phyloP scores from a whole-genome alignment of 2,329 filamentous ascomycete species.

The Paecilomyces formosus region DNA sequence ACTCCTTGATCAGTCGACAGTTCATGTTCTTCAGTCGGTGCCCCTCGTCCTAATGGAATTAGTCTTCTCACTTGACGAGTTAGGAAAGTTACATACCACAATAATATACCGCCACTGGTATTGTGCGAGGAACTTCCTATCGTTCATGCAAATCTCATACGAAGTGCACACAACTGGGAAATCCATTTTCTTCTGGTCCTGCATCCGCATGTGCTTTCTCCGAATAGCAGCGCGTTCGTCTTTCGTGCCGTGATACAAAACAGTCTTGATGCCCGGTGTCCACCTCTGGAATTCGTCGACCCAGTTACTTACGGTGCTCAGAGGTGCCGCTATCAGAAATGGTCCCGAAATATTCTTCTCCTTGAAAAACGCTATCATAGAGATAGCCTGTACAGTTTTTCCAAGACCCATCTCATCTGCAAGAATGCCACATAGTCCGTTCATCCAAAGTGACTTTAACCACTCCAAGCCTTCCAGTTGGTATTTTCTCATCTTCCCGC shows the following conservation, averaged over 20 bases:
- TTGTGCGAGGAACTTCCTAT: constrained; percentile 69
- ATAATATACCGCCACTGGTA: constrained; percentile 98
- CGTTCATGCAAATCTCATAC: constrained; percentile 92
- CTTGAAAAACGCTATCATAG: constrained; percentile 75
- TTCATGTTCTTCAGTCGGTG: constrained; percentile 97
- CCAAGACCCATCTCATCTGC: constrained; percentile 93
- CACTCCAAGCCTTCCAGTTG: constrained; percentile 92
- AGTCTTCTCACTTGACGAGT: constrained; percentile 11
- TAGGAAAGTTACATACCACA: constrained; percentile 50
- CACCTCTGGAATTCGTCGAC: constrained; percentile 87
- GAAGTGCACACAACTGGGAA: constrained; percentile 93
- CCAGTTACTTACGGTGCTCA: constrained; percentile 94
- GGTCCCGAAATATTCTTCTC: constrained; percentile 85
- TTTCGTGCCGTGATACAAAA: constrained; percentile 85
- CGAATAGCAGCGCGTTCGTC: constrained; percentile 71
- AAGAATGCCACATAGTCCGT: constrained; percentile 83
- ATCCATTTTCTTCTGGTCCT: constrained; percentile 58
- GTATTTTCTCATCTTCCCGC: constrained; percentile 87
- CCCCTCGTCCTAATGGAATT: constrained; percentile 65
- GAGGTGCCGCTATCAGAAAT: constrained; percentile 80
- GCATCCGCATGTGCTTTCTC: constrained; percentile 57
- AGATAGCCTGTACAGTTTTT: constrained; percentile 88
- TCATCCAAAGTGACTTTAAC: constrained; percentile 77
- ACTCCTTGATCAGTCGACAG: constrained; percentile 79
- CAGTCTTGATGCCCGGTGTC: constrained; percentile 79